Evolutionary conservation across 352 stramenopile species (phyloP).

Genomic region (Phytophthora pisi): DNA sequence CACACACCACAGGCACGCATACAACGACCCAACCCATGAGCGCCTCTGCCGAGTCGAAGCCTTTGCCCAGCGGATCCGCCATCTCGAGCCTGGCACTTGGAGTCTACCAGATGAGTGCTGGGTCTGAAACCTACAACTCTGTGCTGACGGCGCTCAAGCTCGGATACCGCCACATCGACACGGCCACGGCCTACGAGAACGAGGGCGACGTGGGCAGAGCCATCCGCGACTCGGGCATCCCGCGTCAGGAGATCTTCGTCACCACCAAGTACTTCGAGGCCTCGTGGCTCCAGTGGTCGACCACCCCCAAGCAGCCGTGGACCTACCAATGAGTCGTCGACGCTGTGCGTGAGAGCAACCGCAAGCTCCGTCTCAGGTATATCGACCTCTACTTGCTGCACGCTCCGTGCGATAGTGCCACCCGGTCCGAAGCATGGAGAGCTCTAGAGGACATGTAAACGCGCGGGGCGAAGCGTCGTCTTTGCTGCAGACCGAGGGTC

Average conservation of each 20-base stretch:
- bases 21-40: constrained; percentile 14
- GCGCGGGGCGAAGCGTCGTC: too few species aligned
- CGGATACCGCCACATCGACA: constrained; percentile 93
- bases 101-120: constrained; percentile 58
- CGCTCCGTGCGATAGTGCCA: constrained; percentile 58
- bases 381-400: constrained; percentile 85
- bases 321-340: constrained; percentile 72
- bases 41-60: constrained; percentile 34
- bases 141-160: constrained; percentile 62
- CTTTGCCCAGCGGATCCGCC: constrained; percentile 44
- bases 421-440: constrained; percentile 56
- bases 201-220: constrained; percentile 81
- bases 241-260: constrained; percentile 78
- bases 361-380: constrained; percentile 70
- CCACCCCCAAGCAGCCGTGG: constrained; percentile 40
- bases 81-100: constrained; percentile 60
- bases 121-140: constrained; percentile 60
- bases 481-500: constrained; percentile 52
- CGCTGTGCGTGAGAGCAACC: constrained; percentile 54
- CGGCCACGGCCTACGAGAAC: constrained; percentile 87
- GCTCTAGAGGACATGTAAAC: constrained; percentile 64
- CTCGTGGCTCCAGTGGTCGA: constrained; percentile 38
- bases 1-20: constrained; percentile 42
- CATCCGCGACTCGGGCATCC: constrained; percentile 72
- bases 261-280: constrained; percentile 87